Percentiles rank a stretch among this genome's conserved stretches.
phyloP scores from a whole-genome alignment of 129 eudicot genomes.

The Smallanthus sonchifolius region DNA sequence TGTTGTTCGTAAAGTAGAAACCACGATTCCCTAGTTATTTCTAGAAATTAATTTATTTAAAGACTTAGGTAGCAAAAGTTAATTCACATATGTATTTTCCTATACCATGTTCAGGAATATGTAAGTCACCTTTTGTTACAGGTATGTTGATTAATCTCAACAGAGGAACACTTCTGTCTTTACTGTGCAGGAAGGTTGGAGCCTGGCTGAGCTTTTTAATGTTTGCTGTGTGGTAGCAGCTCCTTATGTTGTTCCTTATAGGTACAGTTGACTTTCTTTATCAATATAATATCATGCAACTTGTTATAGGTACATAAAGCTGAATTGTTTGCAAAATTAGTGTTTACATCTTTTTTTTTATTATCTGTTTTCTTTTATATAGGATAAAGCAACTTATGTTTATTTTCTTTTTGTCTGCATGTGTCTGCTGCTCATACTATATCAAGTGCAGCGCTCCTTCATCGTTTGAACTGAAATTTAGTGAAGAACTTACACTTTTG shows the following conservation, averaged over 20 bases:
- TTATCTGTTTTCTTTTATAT: not conserved
- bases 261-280: constrained; percentile 36
- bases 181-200: constrained; percentile 90
- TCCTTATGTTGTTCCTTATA: constrained; percentile 92
- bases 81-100: not conserved
- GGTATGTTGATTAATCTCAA: constrained; percentile 8
- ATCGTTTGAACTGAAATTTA: constrained; percentile 73
- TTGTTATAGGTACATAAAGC: not conserved
- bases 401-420: not conserved
- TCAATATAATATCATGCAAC: not conserved
- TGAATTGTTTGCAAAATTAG: not conserved
- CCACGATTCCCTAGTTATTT: not conserved
- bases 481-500: constrained; percentile 64
- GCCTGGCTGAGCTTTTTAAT: constrained; percentile 84
- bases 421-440: not conserved
- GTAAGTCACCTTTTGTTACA: constrained; percentile 2
- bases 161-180: constrained; percentile 2
- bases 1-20: not conserved
- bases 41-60: not conserved
- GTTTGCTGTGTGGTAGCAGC: constrained; percentile 82
- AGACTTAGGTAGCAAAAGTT: not conserved
- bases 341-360: not conserved
- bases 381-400: not conserved
- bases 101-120: not conserved
- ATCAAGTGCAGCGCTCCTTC: constrained; percentile 68